Percentiles rank a stretch among this genome's conserved stretches.
phyloP scores from a whole-genome alignment of 2,329 filamentous ascomycete species.

The Penicillium nordicum region DNA sequence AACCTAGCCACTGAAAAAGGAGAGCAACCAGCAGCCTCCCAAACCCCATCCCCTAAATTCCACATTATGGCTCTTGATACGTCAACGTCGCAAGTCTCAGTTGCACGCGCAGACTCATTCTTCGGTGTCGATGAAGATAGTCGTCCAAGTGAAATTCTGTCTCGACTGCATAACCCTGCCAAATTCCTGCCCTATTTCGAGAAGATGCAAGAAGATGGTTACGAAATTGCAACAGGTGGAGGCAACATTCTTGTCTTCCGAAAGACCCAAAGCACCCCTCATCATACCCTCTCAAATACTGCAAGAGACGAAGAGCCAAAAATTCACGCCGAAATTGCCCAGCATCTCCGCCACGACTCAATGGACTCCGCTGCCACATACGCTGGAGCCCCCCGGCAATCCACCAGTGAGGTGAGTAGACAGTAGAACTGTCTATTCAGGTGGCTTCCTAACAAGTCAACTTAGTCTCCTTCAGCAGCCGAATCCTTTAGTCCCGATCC shows the following conservation, averaged over 20 bases:
- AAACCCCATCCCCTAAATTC: constrained; percentile 16
- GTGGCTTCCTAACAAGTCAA: constrained; percentile 28
- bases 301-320: constrained; percentile 1
- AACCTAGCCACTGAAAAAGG: neutral
- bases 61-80: constrained; percentile 41
- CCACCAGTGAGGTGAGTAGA: constrained; percentile 23
- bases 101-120: constrained; percentile 35
- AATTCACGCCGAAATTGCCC: constrained; percentile 10
- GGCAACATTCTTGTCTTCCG: constrained; percentile 43
- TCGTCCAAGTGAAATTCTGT: constrained; percentile 35
- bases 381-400: constrained; percentile 1
- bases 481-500: neutral
- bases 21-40: constrained; percentile 2
- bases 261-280: constrained; percentile 10
- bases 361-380: neutral
- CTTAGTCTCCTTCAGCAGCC: constrained; percentile 13
- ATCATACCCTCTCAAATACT: neutral
- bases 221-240: constrained; percentile 42
- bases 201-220: constrained; percentile 39
- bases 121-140: constrained; percentile 22
- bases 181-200: constrained; percentile 42
- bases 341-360: constrained; percentile 11
- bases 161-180: constrained; percentile 39
- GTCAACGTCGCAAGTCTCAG: constrained; percentile 27
- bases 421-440: constrained; percentile 20